Evolutionary conservation across 1,139 yeast genomes (phyloP).

Genomic region (Candida tetrigidarum): DNA sequence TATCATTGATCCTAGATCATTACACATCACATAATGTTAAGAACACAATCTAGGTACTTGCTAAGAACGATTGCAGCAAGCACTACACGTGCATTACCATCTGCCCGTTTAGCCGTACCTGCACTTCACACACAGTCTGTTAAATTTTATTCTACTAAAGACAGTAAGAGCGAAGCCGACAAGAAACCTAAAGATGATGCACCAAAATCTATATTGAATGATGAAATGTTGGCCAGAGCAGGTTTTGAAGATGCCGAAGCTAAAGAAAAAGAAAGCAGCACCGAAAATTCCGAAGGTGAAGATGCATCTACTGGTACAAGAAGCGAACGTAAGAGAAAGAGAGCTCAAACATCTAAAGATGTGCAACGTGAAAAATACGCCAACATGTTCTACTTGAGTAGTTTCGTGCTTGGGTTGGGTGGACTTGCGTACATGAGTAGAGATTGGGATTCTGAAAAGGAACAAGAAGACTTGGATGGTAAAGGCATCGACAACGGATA

Average conservation of each 20-base stretch:
- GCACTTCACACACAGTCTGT: conserved; percentile 8
- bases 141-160: conserved; percentile 25
- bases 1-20: background rate
- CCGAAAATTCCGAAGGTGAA: conserved; percentile 16
- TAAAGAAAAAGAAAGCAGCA: conserved; percentile 13
- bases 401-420: conserved; percentile 63
- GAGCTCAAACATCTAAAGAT: conserved; percentile 64
- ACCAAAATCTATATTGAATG: conserved; percentile 69
- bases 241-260: conserved; percentile 61
- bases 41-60: conserved; percentile 13
- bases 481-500: conserved; percentile 68
- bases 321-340: conserved; percentile 49
- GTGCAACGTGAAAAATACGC: conserved; percentile 64
- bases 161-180: conserved; percentile 17
- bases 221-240: conserved; percentile 81
- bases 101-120: conserved; percentile 3
- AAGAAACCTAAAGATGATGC: conserved; percentile 31
- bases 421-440: conserved; percentile 80
- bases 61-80: conserved; percentile 8
- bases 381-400: conserved; percentile 64
- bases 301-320: conserved; percentile 1
- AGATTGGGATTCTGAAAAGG: conserved; percentile 85
- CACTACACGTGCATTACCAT: conserved; percentile 7
- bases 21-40: conserved; percentile 9
- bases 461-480: conserved; percentile 54